Evolutionary conservation across 2,329 filamentous ascomycete genomes (phyloP).

Genomic region (Microcyclospora tardicrescens): DNA sequence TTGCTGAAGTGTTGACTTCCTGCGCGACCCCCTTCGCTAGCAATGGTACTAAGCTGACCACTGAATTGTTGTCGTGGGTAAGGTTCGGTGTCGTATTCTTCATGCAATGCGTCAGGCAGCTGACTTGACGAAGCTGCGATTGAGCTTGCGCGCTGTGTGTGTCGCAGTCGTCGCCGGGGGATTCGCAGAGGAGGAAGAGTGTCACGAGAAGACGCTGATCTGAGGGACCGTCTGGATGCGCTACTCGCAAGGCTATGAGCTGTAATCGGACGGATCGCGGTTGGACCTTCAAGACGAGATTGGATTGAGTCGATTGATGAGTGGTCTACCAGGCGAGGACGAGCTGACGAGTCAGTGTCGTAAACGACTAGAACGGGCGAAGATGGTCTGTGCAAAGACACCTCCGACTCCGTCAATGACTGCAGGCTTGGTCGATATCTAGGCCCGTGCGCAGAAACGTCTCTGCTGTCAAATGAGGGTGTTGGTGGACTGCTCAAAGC

Average conservation of each 20-base stretch:
- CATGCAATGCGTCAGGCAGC: constrained; percentile 4
- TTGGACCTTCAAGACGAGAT: constrained; percentile 14
- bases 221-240: constrained; percentile 14
- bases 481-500: too few species aligned
- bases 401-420: constrained; percentile 10
- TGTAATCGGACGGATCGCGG: constrained; percentile 8
- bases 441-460: background rate
- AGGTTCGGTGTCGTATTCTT: constrained; percentile 18
- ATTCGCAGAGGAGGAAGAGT: constrained; percentile 22
- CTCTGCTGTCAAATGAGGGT: too few species aligned
- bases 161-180: constrained; percentile 18
- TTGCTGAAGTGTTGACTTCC: constrained; percentile 19
- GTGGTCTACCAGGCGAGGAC: constrained; percentile 1
- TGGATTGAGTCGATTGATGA: constrained; percentile 21
- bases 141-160: constrained; percentile 11
- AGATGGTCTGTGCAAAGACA: constrained; percentile 8
- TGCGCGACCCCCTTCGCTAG: constrained; percentile 20
- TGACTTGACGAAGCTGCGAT: background rate
- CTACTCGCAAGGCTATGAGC: constrained; percentile 10
- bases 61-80: constrained; percentile 19
- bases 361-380: constrained; percentile 21
- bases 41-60: constrained; percentile 24
- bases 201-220: constrained; percentile 12
- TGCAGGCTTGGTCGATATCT: constrained; percentile 2
- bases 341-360: constrained; percentile 6